phyloP scores from a whole-genome alignment of 305 asterid genomes.

The Rubia tinctorum region DNA sequence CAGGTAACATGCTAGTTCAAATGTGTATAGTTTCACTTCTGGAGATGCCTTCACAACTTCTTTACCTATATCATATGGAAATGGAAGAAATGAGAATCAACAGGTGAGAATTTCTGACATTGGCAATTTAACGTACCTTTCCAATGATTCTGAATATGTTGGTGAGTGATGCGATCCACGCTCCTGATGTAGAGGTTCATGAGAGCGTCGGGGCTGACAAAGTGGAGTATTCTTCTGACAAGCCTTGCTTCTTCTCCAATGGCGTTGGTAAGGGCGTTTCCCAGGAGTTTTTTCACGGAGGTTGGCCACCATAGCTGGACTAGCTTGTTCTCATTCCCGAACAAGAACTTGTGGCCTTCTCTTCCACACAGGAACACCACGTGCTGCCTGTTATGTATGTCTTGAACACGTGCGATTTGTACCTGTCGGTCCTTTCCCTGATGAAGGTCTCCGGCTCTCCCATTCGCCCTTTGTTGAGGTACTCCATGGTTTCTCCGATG shows the following conservation, averaged over 20 bases:
- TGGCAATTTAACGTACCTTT: constrained; percentile 29
- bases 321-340: constrained; percentile 21
- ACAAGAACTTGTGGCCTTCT: constrained; percentile 17
- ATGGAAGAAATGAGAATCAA: too few species aligned
- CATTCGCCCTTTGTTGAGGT: neutral
- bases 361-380: constrained; percentile 15
- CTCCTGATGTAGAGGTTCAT: constrained; percentile 46
- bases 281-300: constrained; percentile 50
- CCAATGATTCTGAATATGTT: constrained; percentile 59
- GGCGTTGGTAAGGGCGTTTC: constrained; percentile 41
- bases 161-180: constrained; percentile 54
- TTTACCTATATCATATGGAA: neutral
- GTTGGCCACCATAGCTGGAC: constrained; percentile 64
- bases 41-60: constrained; percentile 23
- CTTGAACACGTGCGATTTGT: constrained; percentile 10
- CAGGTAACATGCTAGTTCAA: constrained; percentile 31
- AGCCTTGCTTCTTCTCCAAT: constrained; percentile 48
- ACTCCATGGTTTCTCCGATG: constrained; percentile 13
- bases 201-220: constrained; percentile 62
- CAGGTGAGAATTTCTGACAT: too few species aligned
- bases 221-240: constrained; percentile 54
- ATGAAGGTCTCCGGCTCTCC: constrained; percentile 14
- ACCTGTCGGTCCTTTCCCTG: constrained; percentile 6
- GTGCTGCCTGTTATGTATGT: constrained; percentile 4
- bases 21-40: constrained; percentile 23